Evolutionary conservation across 768 basidiomycete genomes (phyloP), one percentile per base, ranked within the genome.

Genomic region (Auricularia cornea): DNA sequence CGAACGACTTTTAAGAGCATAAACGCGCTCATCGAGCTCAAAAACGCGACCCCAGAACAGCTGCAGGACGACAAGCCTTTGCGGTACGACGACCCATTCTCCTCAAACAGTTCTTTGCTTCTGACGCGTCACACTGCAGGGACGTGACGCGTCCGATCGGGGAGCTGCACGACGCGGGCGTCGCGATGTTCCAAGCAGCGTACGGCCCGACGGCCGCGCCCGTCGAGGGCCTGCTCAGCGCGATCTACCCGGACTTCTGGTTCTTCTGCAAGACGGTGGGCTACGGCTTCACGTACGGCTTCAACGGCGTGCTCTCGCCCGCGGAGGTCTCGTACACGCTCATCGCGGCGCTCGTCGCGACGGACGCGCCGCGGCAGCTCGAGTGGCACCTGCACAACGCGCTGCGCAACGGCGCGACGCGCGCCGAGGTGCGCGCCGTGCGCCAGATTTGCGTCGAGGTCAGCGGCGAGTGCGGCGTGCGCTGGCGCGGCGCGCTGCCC

Each of bases 331-430:
- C 85, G 2, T 88, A 81, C 68, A 76, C 80, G 16, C 72, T 87
- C 66, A 81, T 87, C n/a, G 79, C 85, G 14, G 80, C 84, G 0
- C 78, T 87, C 56, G 82, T 89, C 68, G 80, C 83, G 3, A 77
- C 76, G 62, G 86, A 88, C 69, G 81, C 84, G 35, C 84, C 86
- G 0, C 80, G 76, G 41, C 87, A 89, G 68, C 82, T 85, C 32
- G 73, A 66, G n/a, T 89, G 87, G 87, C 87, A 88, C 68, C 74
- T 88, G 28, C 74, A 77, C 14, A 83, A 83, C 18, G 85, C 86
- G 2, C 74, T 77, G 48, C 75, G 84, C 60, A 76, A 77, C 52
- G 85, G 85, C 3, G 86, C 85, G 12, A 81, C 77, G 2, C 63
- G 75, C 20, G 82, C 81, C 18, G 79, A 88, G 67, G 78, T 79